phyloP scores from a whole-genome alignment of 2,329 filamentous ascomycete species.

The Gremmenia infestans region DNA sequence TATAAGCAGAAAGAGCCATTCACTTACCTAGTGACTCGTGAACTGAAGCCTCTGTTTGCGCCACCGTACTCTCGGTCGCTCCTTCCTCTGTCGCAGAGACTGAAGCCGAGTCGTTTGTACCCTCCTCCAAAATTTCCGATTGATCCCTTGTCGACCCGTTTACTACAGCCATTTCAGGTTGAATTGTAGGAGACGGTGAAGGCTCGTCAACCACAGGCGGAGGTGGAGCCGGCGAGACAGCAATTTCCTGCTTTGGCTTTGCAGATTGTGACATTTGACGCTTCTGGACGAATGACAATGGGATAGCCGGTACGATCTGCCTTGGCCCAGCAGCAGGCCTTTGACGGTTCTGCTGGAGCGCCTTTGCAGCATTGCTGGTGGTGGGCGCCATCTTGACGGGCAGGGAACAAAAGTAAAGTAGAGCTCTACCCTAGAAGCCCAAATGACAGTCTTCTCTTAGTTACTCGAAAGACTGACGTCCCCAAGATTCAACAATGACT shows the following conservation, averaged over 20 bases:
- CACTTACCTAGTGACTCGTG: slow-evolving; percentile 20
- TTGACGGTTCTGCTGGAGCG: slow-evolving; percentile 27
- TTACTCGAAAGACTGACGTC: slow-evolving; percentile 27
- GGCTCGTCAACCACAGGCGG: slow-evolving; percentile 9
- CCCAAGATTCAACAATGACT: slow-evolving; percentile 35
- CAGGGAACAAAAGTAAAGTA: not conserved
- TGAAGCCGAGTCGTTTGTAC: slow-evolving; percentile 2
- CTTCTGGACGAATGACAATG: slow-evolving; percentile 30
- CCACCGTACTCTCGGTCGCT: not conserved
- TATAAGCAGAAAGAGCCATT: not conserved
- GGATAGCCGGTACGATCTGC: slow-evolving; percentile 30
- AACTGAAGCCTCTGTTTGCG: not conserved
- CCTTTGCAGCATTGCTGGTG: slow-evolving; percentile 24
- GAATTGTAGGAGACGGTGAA: slow-evolving; percentile 7
- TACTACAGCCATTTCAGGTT: not conserved
- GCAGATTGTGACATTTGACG: slow-evolving; percentile 25
- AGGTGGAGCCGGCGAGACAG: slow-evolving; percentile 2
- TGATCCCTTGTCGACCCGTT: slow-evolving; percentile 9
- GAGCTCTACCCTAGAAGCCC: slow-evolving; percentile 2
- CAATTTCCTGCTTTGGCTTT: slow-evolving; percentile 19
- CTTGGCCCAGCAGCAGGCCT: slow-evolving; percentile 22
- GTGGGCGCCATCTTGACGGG: slow-evolving; percentile 25
- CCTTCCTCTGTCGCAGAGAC: slow-evolving; percentile 3
- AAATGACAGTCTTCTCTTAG: not conserved
- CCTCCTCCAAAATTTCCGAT: slow-evolving; percentile 14